Base-by-base conservation (phyloP, 768 basidiomycete species). In the Auriscalpium orientale region DNA sequence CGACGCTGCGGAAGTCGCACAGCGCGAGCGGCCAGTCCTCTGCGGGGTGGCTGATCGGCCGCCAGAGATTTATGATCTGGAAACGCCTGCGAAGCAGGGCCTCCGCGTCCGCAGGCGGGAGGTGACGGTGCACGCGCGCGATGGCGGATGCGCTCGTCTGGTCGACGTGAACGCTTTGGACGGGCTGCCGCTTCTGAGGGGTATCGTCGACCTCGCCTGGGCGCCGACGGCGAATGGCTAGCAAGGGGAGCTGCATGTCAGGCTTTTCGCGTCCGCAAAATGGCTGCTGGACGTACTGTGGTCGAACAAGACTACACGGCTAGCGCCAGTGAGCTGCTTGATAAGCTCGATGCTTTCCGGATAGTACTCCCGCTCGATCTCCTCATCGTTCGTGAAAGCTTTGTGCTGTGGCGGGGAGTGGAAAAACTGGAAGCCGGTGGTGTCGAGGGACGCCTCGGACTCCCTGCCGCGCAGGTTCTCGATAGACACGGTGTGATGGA, bases 271-370 rank as follows among this genome's bases (percentile, higher is more conserved):
- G 34, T n/a, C 36, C 12, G 22, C n/a, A 49, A 12, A 18, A 61
- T 20, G 12, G n/a, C 18, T 13, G 21, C 22, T n/a, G 18, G 18
- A 64, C 82, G 53, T 56, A 82, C 84, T 84, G 62, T 85, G 83
- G 61, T 85, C 83, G 60, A 86, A 87, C 13, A 84, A 52, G n/a
- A 83, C 77, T 10, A 83, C 80, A 22, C 74, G 71, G 60, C 72
- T 79, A 0, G 84, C 85, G 3, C 85, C 83, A 0, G 83, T 84
- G 10, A 80, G 54, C 56, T 78, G 66, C 71, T 85, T 84, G 45
- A 85, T 65, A 45, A 84, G 70, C 63, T 79, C 78, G 16, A 74
- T 70, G 61, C 79, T 79, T 67, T 87, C 85, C 0, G 77, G 75
- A 61, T 85, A 86, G 64, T 87, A 87, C 50, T 79, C 79, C 46